Evolutionary conservation across 2,329 filamentous ascomycete species (phyloP).

Genomic region (Colletotrichum eleusines): DNA sequence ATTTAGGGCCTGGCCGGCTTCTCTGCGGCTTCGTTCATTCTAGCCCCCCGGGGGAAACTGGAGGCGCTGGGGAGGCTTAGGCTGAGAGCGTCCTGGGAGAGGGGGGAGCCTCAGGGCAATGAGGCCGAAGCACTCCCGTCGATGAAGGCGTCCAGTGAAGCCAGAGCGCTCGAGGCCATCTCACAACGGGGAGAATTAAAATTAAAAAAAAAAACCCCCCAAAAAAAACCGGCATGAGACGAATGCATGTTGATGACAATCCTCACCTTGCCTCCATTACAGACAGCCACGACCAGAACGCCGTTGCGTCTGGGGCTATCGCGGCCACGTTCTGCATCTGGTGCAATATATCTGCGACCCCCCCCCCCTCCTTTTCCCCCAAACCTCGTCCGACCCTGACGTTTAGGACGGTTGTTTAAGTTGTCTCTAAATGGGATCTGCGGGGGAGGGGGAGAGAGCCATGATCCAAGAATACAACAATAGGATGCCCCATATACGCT

Average conservation of each 20-base stretch:
- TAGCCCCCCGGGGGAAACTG: background rate
- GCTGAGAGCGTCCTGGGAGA: background rate
- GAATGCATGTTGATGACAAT: background rate
- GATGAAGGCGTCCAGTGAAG: background rate
- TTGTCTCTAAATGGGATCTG: background rate
- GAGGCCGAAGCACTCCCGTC: slow-evolving; percentile 1
- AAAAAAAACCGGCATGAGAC: slow-evolving; percentile 8
- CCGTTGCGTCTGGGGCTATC: slow-evolving; percentile 28
- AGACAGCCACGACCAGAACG: slow-evolving; percentile 14
- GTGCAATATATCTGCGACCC: background rate
- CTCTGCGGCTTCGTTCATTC: slow-evolving; percentile 19
- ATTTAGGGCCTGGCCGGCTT: slow-evolving; percentile 9
- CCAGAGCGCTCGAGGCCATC: background rate
- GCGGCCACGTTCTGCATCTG: slow-evolving; percentile 13
- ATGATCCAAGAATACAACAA: background rate
- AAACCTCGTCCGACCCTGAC: slow-evolving; percentile 13
- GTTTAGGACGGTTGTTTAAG: background rate
- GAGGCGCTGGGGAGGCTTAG: background rate
- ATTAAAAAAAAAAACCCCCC: too few relatives aligned
- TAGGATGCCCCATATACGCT: background rate
- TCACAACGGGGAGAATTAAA: background rate
- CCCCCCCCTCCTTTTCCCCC: background rate
- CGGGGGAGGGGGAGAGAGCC: slow-evolving; percentile 10
- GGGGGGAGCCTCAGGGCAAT: background rate
- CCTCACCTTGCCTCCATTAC: background rate